Evolutionary conservation across 768 basidiomycete genomes (phyloP), one percentile per base, ranked within the genome.

Genomic region (Tricholoma terreum): DNA sequence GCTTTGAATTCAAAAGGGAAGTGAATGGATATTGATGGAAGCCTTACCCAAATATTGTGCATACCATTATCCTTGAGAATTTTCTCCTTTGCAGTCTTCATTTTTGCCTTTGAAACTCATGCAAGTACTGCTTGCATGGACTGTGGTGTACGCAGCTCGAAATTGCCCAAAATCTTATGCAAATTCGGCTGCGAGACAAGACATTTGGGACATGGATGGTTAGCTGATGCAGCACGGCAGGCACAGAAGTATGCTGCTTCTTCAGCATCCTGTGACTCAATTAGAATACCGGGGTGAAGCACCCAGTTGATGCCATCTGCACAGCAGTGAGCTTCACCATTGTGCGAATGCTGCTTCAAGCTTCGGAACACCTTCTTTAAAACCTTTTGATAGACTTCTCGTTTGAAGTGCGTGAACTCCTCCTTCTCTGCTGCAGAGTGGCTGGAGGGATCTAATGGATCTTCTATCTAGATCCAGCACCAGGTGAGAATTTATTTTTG

Each of bases 161-260:
- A 65, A 6, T 15, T 21, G 8, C 50, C 33, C 7, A 55, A 56
- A 14, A 70, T 56, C 2, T 46, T 10, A 48, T 70, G 60, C n/a
- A 69, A 65, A 30, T 67, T 54, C 3, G 11, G 12, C n/a, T 68
- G 46, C 4, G 52, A 42, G 14, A 71, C 68, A 3, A 71, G 66
- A 31, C 71, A 73, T 52, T 66, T 65, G 0, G 69, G 66, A 52
- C 72, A 73, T n/a, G 71, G 71, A 54, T 63, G 54, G 52, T 64
- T 65, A 3, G 71, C 69, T 10, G 43, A 42, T 6, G 66, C 66
- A 22, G 66, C 66, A 1, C 52, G 61, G 49, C 67, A 69, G 5
- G 55, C 62, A 57, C 62, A 65, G 30, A 67, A 66, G 24, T 65
- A 64, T 0, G 62, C 36, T 0, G 70, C 68, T 50, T 73, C 71